Percentiles rank a stretch among this genome's conserved stretches.
Evolutionary conservation across 1,284 basidiomycete genomes (phyloP).

Genomic region (Pterula multifida): DNA sequence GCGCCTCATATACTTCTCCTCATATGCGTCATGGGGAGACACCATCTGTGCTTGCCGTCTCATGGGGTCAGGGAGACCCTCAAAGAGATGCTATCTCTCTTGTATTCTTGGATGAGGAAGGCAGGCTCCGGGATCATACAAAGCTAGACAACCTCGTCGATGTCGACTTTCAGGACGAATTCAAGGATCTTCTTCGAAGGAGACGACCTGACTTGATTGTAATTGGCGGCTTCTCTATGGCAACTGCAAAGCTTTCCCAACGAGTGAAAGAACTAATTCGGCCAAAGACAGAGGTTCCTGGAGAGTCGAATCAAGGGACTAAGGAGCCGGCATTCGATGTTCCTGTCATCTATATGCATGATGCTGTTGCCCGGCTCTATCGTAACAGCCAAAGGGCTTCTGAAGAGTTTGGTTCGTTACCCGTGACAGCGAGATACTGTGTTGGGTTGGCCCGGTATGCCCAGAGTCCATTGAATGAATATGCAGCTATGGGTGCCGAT

Average conservation of each 20-base stretch:
- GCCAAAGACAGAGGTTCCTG: slow-evolving; percentile 9
- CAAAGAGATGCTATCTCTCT: slow-evolving; percentile 81
- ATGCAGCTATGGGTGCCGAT: slow-evolving; percentile 76
- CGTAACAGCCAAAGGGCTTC: slow-evolving; percentile 83
- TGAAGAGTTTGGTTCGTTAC: slow-evolving; percentile 78
- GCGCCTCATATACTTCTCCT: slow-evolving; percentile 59
- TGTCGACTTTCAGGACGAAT: slow-evolving; percentile 54
- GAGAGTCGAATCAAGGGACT: not conserved
- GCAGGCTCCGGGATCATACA: slow-evolving; percentile 79
- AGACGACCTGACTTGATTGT: slow-evolving; percentile 84
- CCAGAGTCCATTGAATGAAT: slow-evolving; percentile 92
- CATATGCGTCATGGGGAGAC: slow-evolving; percentile 60
- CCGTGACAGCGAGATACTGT: slow-evolving; percentile 84
- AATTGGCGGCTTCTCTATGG: slow-evolving; percentile 79
- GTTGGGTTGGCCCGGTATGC: slow-evolving; percentile 88
- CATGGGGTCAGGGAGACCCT: slow-evolving; percentile 92
- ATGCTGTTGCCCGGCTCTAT: slow-evolving; percentile 91
- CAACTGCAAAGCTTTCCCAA: slow-evolving; percentile 64
- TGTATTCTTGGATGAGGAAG: slow-evolving; percentile 81
- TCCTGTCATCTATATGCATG: slow-evolving; percentile 77
- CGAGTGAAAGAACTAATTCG: slow-evolving; percentile 46
- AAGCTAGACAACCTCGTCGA: slow-evolving; percentile 84
- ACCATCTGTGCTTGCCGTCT: slow-evolving; percentile 83
- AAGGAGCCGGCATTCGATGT: slow-evolving; percentile 39
- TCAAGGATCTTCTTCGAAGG: slow-evolving; percentile 71